phyloP scores from a whole-genome alignment of 768 basidiomycete species.

The Nidularia pulvinata region DNA sequence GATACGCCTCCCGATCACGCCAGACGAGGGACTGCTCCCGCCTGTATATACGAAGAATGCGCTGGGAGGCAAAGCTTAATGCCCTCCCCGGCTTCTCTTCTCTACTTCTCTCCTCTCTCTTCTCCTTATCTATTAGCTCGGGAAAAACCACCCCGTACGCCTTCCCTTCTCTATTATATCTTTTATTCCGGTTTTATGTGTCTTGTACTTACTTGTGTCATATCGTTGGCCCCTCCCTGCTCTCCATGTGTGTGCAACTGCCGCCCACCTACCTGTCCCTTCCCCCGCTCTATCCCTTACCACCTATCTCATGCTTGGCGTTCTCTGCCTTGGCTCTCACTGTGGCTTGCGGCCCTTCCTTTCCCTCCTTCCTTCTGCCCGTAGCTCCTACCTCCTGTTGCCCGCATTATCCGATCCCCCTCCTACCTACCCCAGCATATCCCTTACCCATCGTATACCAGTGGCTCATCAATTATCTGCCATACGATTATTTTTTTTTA shows the following conservation, averaged over 20 bases:
- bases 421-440: not conserved
- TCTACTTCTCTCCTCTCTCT: no score
- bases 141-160: not conserved
- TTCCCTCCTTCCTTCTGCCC: not conserved
- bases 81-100: no score
- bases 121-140: not conserved
- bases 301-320: not conserved
- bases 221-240: not conserved
- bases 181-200: not conserved
- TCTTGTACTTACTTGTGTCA: not conserved
- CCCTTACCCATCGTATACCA: no score
- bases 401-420: not conserved
- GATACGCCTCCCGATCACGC: conserved; percentile 41
- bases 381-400: not conserved
- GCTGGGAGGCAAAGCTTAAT: conserved; percentile 8
- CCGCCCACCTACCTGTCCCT: no score
- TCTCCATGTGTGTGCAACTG: not conserved
- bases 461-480: no score
- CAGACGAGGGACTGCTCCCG: conserved; percentile 45
- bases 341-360: not conserved
- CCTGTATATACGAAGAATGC: conserved; percentile 16
- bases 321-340: not conserved
- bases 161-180: not conserved
- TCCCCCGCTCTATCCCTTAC: no score
- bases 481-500: no score